Evolutionary conservation across 495 filamentous ascomycete genomes (phyloP).

Genomic region (Neurospora terricola): DNA sequence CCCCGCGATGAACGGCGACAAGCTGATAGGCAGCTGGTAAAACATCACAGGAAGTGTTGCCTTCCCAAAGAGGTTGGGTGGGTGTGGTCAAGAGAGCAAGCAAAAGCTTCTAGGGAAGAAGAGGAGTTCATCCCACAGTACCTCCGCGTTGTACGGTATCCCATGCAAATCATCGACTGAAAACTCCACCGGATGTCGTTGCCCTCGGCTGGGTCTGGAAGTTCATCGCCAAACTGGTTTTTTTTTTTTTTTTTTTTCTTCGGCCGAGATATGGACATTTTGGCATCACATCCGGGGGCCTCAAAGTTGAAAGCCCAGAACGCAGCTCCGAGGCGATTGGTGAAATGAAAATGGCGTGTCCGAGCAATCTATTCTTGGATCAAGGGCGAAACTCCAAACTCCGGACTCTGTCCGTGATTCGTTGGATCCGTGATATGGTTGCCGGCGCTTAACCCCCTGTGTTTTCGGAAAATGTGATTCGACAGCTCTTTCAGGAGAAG

Average conservation of each 20-base stretch:
- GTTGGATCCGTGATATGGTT: constrained; percentile 18
- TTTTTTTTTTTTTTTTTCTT: background rate
- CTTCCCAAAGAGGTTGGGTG: background rate
- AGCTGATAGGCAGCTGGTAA: background rate
- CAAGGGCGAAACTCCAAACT: constrained; percentile 9
- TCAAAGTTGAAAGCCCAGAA: background rate
- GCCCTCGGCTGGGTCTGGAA: background rate
- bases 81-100: background rate
- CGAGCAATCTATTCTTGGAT: constrained; percentile 30
- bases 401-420: constrained; percentile 9
- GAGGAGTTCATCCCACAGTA: background rate
- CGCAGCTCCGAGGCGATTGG: background rate
- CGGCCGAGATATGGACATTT: background rate
- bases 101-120: background rate
- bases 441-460: constrained; percentile 27
- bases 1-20: background rate
- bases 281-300: background rate
- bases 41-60: background rate
- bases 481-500: constrained; percentile 7
- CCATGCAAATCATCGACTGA: background rate
- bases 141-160: background rate
- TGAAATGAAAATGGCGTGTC: constrained; percentile 7
- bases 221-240: background rate
- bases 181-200: background rate
- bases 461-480: constrained; percentile 18